A percentile compares a stretch with the other conserved stretches of the same genome.
These are phyloP conservation scores for Fagus sylvatica DNA, from an alignment of 306 rosid species.

Conservation along the genomic window DNA sequence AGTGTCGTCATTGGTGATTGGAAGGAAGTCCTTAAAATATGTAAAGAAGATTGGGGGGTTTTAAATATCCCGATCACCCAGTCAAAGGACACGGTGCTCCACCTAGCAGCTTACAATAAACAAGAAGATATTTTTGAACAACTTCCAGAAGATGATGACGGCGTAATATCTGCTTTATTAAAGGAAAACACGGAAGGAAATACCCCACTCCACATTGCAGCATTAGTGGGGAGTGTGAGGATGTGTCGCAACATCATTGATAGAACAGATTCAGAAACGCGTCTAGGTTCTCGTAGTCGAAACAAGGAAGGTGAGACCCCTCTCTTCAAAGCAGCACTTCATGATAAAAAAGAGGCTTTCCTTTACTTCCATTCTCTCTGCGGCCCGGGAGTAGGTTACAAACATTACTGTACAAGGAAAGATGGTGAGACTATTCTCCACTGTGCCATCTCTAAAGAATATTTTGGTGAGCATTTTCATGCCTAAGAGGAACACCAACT, in stretches of 20 bases:
- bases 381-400: fast-evolving
- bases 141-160: no score
- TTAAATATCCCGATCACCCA: slow-evolving; percentile 12
- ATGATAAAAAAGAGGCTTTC: slow-evolving; percentile 28
- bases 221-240: slow-evolving; percentile 28
- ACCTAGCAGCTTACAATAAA: slow-evolving; percentile 46
- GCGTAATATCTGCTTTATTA: background rate
- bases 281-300: no score
- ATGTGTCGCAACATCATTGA: slow-evolving; percentile 25
- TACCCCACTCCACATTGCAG: slow-evolving; percentile 59
- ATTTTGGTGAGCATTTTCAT: slow-evolving; percentile 33
- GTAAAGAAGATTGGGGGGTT: background rate
- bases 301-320: slow-evolving; percentile 34
- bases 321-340: slow-evolving; percentile 43
- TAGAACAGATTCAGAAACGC: no score
- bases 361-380: slow-evolving; percentile 14
- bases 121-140: background rate
- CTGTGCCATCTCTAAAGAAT: slow-evolving; percentile 22
- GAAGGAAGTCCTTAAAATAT: slow-evolving; percentile 7
- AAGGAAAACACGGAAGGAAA: slow-evolving; percentile 17
- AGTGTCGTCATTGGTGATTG: background rate
- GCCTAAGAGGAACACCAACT: no score
- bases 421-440: slow-evolving; percentile 45
- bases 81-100: slow-evolving; percentile 48
- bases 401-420: slow-evolving; percentile 21